phyloP scores from a whole-genome alignment of 805 yeast species.

The Candida ulmi region DNA sequence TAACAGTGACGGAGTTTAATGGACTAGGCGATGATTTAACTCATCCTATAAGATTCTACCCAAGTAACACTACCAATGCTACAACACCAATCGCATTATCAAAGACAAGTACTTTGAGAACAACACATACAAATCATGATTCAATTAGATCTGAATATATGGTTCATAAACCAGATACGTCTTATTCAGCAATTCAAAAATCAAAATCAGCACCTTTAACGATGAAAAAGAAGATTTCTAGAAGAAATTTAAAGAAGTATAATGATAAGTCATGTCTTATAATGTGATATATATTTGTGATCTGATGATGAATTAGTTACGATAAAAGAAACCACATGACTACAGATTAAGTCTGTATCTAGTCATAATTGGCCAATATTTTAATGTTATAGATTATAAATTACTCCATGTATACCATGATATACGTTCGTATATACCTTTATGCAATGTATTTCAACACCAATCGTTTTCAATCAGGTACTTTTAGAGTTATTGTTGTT shows the following conservation, averaged over 20 bases:
- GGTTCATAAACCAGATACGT: constrained; percentile 19
- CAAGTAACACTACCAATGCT: constrained; percentile 14
- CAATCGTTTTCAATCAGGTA: background rate
- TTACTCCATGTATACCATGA: too few species aligned
- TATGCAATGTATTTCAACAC: too few species aligned
- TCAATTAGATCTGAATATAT: constrained; percentile 21
- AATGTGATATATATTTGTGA: constrained; percentile 10
- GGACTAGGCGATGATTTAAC: constrained; percentile 9
- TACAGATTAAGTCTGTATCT: too few species aligned
- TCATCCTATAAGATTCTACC: constrained; percentile 13
- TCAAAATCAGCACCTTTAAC: constrained; percentile 16
- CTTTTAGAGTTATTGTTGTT: too few species aligned
- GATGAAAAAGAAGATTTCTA: constrained; percentile 5
- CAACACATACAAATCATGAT: constrained; percentile 16
- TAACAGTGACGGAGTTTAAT: constrained; percentile 22
- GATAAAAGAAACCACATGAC: too few species aligned
- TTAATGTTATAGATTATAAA: too few species aligned
- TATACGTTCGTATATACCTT: too few species aligned
- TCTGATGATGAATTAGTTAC: background rate
- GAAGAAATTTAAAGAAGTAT: constrained; percentile 2
- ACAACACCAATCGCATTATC: constrained; percentile 17
- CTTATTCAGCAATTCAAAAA: constrained; percentile 13
- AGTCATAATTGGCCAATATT: too few species aligned
- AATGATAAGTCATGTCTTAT: constrained; percentile 13
- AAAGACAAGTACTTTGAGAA: constrained; percentile 18